phyloP scores from a whole-genome alignment of 2,329 filamentous ascomycete species.

The Fusarium heterosporum region DNA sequence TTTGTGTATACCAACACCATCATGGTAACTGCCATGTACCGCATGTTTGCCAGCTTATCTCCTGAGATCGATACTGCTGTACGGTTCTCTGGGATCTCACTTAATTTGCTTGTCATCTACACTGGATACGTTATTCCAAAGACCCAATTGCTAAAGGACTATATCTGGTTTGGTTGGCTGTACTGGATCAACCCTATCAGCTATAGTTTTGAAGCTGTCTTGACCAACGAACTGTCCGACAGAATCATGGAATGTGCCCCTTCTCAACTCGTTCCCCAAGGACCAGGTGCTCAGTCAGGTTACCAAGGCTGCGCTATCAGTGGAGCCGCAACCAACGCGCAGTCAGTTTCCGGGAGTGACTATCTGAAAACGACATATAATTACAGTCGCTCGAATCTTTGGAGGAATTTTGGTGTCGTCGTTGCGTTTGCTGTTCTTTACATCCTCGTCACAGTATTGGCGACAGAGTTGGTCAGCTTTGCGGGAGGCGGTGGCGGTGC shows the following conservation, averaged over 20 bases:
- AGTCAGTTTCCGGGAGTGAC: slow-evolving; percentile 61
- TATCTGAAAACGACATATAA: slow-evolving; percentile 65
- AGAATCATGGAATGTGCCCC: slow-evolving; percentile 63
- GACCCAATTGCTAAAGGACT: slow-evolving; percentile 61
- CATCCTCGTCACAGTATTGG: slow-evolving; percentile 37
- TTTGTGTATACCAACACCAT: slow-evolving; percentile 69
- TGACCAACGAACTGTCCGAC: slow-evolving; percentile 66
- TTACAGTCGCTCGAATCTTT: slow-evolving; percentile 50
- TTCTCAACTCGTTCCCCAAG: slow-evolving; percentile 60
- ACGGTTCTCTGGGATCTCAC: slow-evolving; percentile 64
- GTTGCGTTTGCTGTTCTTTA: slow-evolving; percentile 36
- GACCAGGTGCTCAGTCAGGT: slow-evolving; percentile 53
- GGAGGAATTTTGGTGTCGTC: slow-evolving; percentile 42
- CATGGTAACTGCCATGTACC: slow-evolving; percentile 62
- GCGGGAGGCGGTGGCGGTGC: slow-evolving; percentile 73
- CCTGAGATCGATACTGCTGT: slow-evolving; percentile 73
- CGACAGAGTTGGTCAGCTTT: slow-evolving; percentile 36
- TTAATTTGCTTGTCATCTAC: slow-evolving; percentile 73
- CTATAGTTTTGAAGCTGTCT: slow-evolving; percentile 73
- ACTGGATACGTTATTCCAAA: slow-evolving; percentile 72
- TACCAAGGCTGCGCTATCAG: slow-evolving; percentile 67
- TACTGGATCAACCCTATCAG: slow-evolving; percentile 72
- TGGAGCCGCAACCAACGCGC: slow-evolving; percentile 56
- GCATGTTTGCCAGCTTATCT: slow-evolving; percentile 68
- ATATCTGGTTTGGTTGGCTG: slow-evolving; percentile 80